Evolutionary conservation across 805 yeast species (phyloP).

Genomic region (Candida palmyrensis): DNA sequence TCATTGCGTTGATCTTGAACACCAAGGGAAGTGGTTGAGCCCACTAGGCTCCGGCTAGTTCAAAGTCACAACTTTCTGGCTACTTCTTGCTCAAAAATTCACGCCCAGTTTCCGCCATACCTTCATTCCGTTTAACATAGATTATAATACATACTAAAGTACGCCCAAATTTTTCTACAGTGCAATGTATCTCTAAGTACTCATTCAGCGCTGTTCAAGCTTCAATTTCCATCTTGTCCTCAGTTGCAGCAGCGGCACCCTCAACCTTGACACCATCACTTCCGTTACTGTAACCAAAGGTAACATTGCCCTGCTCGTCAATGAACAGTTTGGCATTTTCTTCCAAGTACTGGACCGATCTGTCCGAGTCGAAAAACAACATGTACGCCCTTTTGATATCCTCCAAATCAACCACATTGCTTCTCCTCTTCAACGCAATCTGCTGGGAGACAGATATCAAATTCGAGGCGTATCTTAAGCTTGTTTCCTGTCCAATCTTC

Average conservation of each 20-base stretch:
- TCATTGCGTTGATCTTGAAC: slow-evolving; percentile 86
- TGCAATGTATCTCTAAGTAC: too few species aligned
- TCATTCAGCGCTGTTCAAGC: neutral
- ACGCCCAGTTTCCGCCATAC: too few species aligned
- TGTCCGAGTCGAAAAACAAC: slow-evolving; percentile 80
- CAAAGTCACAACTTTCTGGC: too few species aligned
- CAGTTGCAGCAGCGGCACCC: slow-evolving; percentile 5
- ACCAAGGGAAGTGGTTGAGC: slow-evolving; percentile 74
- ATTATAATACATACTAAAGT: too few species aligned
- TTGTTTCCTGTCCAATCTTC: slow-evolving; percentile 83
- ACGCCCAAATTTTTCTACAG: too few species aligned
- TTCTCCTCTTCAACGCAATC: slow-evolving; percentile 77
- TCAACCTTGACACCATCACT: slow-evolving; percentile 4
- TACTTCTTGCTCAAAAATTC: too few species aligned
- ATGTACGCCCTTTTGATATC: slow-evolving; percentile 87
- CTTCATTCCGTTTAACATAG: too few species aligned
- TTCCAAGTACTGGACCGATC: slow-evolving; percentile 83
- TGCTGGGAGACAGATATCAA: slow-evolving; percentile 87
- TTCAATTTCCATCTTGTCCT: slow-evolving; percentile 37
- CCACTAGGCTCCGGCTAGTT: too few species aligned
- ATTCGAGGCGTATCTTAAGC: slow-evolving; percentile 89
- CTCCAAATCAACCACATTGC: slow-evolving; percentile 60
- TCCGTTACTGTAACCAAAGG: slow-evolving; percentile 32
- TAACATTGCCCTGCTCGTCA: slow-evolving; percentile 73
- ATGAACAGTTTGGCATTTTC: slow-evolving; percentile 65